A percentile compares a stretch with the other conserved stretches of the same genome.
Conservation (phyloP, 305 asterid species). For the Euphrasia arctica region DNA sequence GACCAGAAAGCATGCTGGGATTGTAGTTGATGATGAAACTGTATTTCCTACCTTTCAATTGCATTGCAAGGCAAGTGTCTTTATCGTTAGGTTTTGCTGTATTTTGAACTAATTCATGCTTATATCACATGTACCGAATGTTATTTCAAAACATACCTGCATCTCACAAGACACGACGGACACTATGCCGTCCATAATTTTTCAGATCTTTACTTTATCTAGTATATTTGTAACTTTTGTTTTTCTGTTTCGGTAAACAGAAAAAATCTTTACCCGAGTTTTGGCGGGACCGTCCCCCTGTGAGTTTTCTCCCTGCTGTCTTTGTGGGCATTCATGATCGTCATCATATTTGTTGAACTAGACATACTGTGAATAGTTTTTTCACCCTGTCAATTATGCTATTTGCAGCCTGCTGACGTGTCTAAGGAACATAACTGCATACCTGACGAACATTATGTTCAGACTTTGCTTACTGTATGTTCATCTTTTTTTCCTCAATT, state of each 20-base stretch:
- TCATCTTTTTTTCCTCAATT: constrained; percentile 13
- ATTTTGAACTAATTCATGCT: neutral
- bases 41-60: constrained; percentile 74
- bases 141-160: no score
- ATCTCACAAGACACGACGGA: neutral
- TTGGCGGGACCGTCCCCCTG: constrained; percentile 83
- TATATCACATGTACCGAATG: neutral
- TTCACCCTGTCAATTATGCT: constrained; percentile 4
- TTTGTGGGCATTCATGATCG: neutral
- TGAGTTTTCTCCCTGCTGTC: constrained; percentile 38
- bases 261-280: constrained; percentile 87
- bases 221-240: constrained; percentile 8
- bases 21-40: constrained; percentile 68
- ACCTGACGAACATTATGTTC: constrained; percentile 99
- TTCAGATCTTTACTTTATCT: constrained; percentile 8
- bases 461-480: constrained; percentile 85
- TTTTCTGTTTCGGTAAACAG: constrained; percentile 39
- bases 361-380: constrained; percentile 1
- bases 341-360: constrained; percentile 16
- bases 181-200: constrained; percentile 1
- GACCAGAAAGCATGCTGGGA: constrained; percentile 83
- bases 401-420: constrained; percentile 68
- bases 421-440: constrained; percentile 93
- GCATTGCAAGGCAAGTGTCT: constrained; percentile 84
- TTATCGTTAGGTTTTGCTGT: constrained; percentile 11